Evolutionary conservation across 257 asterid species (phyloP).

Genomic region (Jaltomata sinuosa): DNA sequence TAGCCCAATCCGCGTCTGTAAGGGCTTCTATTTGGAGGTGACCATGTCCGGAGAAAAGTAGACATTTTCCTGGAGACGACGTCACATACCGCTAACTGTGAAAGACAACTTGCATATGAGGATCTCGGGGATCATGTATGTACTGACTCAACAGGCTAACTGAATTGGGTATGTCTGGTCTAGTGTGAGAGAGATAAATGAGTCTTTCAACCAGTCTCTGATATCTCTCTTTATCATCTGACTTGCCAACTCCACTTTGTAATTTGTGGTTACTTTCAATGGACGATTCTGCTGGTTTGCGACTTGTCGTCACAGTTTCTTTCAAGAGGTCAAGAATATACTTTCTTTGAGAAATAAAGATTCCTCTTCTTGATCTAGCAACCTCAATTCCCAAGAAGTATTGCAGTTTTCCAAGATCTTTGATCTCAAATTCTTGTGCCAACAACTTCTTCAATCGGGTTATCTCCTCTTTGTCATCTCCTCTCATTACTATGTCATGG

Average conservation of each 20-base stretch:
- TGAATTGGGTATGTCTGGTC: neutral
- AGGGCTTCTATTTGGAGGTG: neutral
- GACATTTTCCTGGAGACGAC: neutral
- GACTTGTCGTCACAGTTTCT: neutral
- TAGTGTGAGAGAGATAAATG: neutral
- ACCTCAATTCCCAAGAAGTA: neutral
- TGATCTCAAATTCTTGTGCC: neutral
- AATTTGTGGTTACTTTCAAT: neutral
- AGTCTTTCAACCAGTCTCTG: neutral
- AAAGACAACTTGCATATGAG: neutral
- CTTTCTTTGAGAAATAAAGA: neutral
- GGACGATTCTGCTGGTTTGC: neutral
- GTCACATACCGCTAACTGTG: neutral
- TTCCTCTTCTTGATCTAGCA: neutral
- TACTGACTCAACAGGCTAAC: neutral
- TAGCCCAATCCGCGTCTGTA: neutral
- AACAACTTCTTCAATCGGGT: neutral
- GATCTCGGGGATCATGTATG: neutral
- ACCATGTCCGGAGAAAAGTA: neutral
- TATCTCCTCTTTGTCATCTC: neutral
- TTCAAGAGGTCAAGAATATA: neutral
- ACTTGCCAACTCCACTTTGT: neutral
- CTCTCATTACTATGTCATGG: neutral
- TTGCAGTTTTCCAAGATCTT: neutral
- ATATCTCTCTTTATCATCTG: neutral